Evolutionary conservation across 306 rosid genomes (phyloP).

Genomic region (Coriaria nepalensis): DNA sequence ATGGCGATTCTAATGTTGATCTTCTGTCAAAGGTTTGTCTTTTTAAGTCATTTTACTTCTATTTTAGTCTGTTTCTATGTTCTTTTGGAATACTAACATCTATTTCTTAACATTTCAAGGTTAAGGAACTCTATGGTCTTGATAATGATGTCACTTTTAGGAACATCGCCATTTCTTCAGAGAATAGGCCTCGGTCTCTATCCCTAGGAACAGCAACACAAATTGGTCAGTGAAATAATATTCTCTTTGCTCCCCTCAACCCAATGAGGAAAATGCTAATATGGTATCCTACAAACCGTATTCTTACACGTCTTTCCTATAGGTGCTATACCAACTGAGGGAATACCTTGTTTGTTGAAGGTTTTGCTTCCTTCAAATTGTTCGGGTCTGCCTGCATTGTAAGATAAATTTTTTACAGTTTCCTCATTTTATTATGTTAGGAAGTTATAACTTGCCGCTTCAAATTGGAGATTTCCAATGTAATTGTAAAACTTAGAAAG

Average conservation of each 20-base stretch:
- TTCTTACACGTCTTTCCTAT: constrained; percentile 12
- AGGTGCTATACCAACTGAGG: constrained; percentile 92
- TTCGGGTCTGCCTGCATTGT: constrained; percentile 66
- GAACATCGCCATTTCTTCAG: constrained; percentile 55
- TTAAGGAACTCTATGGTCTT: constrained; percentile 82
- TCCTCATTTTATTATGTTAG: too few species aligned
- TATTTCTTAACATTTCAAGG: constrained; percentile 33
- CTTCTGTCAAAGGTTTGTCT: constrained; percentile 59
- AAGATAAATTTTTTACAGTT: too few species aligned
- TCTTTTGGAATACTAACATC: constrained; percentile 4
- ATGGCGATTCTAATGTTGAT: constrained; percentile 51
- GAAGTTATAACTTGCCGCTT: too few species aligned
- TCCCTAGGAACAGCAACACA: constrained; percentile 83
- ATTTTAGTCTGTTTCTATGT: constrained; percentile 2
- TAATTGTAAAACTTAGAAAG: too few species aligned
- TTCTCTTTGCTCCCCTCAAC: constrained; percentile 9
- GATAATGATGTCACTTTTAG: constrained; percentile 57
- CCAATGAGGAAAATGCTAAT: too few species aligned
- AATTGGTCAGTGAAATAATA: constrained; percentile 66
- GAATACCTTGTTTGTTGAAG: constrained; percentile 89
- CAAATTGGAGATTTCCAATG: too few species aligned
- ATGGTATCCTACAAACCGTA: too few species aligned
- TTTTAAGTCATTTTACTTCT: constrained; percentile 3
- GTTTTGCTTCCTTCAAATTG: constrained; percentile 76
- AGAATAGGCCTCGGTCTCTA: constrained; percentile 62